Base-by-base conservation (phyloP, 495 filamentous ascomycete species). In the Pseudoneurospora amorphoporcata region DNA sequence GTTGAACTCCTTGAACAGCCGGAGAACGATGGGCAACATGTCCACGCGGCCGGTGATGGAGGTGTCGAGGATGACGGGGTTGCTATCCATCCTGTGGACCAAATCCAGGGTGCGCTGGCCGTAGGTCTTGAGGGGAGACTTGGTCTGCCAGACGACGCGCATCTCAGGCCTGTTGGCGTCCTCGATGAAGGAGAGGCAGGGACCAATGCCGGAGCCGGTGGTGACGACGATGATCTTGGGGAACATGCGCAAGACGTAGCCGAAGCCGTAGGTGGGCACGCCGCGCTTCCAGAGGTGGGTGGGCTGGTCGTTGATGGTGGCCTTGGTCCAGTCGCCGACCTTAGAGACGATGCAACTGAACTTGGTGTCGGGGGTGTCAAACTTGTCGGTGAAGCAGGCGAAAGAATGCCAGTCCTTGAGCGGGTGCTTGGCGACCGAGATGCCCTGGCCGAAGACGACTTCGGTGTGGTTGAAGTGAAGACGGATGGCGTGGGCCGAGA, bases 401-500 rank as follows among this genome's bases (percentile, higher is more conserved):
- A 95, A 95, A 12, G 89, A 85, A 81, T 95, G 92, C 90, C 90
- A 94, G 83, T 95, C 92, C 7, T 82, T 84, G 61, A 94, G 79
- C 0, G 90, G 90, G 68, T 84, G 84, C 68, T 84, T 82, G 23
- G 87, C 87, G 29, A 88, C 81, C 71, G 79, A 81, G 39, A 84
- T 79, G 70, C 87, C 80, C 78, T 84, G 87, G 83, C 82, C 88
- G 45, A 78, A 81, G 4, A 68, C 68, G 81, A 86, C 80, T 19
- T 84, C 83, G 65, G 84, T 58, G 72, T 92, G 87, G 75, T 84
- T 81, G 80, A 93, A 90, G 79, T 92, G 89, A 32, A 94, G 84
- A 5, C 90, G 86, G 16, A 90, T 85, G 4, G 91, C 92, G 78
- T 94, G 92, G 41, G 85, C 75, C 17, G 90, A 92, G 32, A 93